Base-by-base conservation (phyloP, 2,329 filamentous ascomycete genomes). In the Fusarium fracticaudum region DNA sequence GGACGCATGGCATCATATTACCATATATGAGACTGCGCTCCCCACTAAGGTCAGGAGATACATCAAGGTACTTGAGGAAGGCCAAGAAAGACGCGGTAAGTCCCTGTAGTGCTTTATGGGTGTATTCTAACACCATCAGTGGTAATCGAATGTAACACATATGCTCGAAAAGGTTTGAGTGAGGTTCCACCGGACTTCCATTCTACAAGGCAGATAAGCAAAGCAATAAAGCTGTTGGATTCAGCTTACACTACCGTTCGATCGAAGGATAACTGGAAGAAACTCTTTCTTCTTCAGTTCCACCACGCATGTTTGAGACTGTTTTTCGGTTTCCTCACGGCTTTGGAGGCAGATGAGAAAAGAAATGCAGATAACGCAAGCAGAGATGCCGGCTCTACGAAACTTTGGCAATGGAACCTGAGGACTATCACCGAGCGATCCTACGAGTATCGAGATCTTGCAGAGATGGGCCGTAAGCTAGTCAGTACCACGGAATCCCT, bases 291-390 rank as follows among this genome's bases (percentile, higher is more conserved):
- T 3, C 29, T 58, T 1, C n/a, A 58, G 29, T 24, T 58, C 1
- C 54, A 45, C 13, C 54, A 58, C 5, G 40, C 54, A 9, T 45
- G 22, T 3, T 1, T 58, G 5, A 45, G 4, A 13, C 40, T 33
- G 0, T 35, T 58, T 15, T 3, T 26, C 3, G 17, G 22, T 2
- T 45, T 58, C 6, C 29, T 58, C 8, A 11, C 1, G 1, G 12
- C 2, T 10, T 17, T 58, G 37, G 54, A 43, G 20, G 3, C 3
- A 2, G 0, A 57, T 7, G 38, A 29, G 6, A 41, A 10, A 3
- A 1, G 18, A 0, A 3, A 24, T 2, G 20, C 26, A 24, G 26
- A 24, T 1, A 22, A 44, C 1, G 6, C 9, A 22, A 6, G 1
- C 6, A 15, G 17, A 3, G n/a, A 10, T 7, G 1, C 22, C 6